Conservation (phyloP, 2,329 filamentous ascomycete genomes). For the Trichothecium roseum region DNA sequence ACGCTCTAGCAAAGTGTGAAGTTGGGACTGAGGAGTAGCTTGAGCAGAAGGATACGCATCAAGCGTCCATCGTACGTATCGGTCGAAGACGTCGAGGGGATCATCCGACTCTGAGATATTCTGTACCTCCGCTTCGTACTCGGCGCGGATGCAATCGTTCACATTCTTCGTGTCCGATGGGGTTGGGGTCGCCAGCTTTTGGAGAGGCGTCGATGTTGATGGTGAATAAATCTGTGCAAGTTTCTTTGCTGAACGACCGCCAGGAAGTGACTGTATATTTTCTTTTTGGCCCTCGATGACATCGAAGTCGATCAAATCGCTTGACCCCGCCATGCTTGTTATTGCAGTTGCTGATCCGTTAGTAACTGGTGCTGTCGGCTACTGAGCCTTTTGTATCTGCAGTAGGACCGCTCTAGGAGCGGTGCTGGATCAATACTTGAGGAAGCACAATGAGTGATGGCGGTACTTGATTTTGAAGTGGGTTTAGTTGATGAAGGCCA, state of each 20-base stretch:
- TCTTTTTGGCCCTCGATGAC: slow-evolving; percentile 96
- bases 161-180: slow-evolving; percentile 65
- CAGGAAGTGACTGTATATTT: slow-evolving; percentile 89
- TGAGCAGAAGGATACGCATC: slow-evolving; percentile 92
- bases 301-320: slow-evolving; percentile 65
- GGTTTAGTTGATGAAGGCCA: no score
- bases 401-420: neutral
- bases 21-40: slow-evolving; percentile 81
- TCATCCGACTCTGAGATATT: slow-evolving; percentile 81
- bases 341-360: neutral
- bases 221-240: slow-evolving; percentile 75
- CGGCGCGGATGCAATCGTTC: slow-evolving; percentile 68
- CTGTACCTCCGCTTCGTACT: slow-evolving; percentile 77
- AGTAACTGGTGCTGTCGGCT: no score
- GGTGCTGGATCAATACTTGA: no score
- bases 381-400: neutral
- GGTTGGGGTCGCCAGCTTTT: slow-evolving; percentile 50
- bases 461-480: no score
- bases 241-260: slow-evolving; percentile 78
- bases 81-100: slow-evolving; percentile 88
- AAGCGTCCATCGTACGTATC: slow-evolving; percentile 94
- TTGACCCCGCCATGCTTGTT: slow-evolving; percentile 34
- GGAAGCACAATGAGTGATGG: no score
- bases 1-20: slow-evolving; percentile 80
- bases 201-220: slow-evolving; percentile 35